phyloP scores from a whole-genome alignment of 2,329 filamentous ascomycete species.

The Microsporum canis region DNA sequence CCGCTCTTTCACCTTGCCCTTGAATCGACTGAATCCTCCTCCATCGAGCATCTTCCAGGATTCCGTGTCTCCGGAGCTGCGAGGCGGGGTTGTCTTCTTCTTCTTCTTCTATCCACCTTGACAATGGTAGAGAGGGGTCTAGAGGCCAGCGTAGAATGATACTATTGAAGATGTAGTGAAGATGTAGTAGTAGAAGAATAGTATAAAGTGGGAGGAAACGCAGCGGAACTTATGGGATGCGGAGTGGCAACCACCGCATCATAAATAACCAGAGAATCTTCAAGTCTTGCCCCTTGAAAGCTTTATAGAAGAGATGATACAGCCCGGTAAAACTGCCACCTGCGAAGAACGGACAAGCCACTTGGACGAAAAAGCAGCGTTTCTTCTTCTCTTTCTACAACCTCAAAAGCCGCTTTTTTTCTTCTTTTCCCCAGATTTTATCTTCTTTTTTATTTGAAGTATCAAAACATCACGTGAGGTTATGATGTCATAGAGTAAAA shows the following conservation, averaged over 20 bases:
- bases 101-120: neutral
- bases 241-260: neutral
- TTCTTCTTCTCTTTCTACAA: neutral
- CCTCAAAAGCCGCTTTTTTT: neutral
- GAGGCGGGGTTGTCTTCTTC: neutral
- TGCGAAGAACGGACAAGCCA: too few species aligned
- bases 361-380: too few species aligned
- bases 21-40: slow-evolving; percentile 9
- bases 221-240: too few species aligned
- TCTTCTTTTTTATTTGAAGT: neutral
- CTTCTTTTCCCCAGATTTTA: neutral
- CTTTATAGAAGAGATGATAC: too few species aligned
- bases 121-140: too few species aligned
- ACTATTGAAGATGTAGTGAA: too few species aligned
- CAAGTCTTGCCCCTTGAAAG: too few species aligned
- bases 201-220: too few species aligned
- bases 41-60: slow-evolving; percentile 8
- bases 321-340: too few species aligned
- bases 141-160: too few species aligned
- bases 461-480: neutral
- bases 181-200: too few species aligned
- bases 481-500: neutral
- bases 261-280: neutral
- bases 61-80: neutral
- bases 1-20: slow-evolving; percentile 8